Percentiles rank a stretch among this genome's conserved stretches.
Conservation (phyloP, 176 grass and related monocot species). For the Canna indica region DNA sequence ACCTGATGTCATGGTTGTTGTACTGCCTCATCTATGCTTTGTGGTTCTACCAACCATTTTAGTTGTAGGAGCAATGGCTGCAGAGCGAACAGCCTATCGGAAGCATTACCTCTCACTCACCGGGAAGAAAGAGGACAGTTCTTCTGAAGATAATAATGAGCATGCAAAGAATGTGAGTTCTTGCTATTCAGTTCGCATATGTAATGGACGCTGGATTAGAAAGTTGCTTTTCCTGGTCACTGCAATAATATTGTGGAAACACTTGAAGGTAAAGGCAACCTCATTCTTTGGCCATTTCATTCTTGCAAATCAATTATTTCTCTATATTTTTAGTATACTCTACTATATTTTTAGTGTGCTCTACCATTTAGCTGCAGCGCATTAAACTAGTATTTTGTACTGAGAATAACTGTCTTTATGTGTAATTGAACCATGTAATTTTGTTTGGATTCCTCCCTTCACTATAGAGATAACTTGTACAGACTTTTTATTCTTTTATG, state of each 20-base stretch:
- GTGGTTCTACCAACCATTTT: conserved; percentile 58
- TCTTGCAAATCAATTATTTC: neutral
- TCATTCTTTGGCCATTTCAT: conserved; percentile 6
- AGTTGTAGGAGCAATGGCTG: conserved; percentile 67
- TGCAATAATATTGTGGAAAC: conserved; percentile 57
- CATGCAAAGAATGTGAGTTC: conserved; percentile 18
- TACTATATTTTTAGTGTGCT: neutral
- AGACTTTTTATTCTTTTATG: neutral
- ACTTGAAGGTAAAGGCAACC: conserved; percentile 56
- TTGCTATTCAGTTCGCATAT: conserved; percentile 14
- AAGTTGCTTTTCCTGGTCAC: conserved; percentile 57
- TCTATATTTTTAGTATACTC: neutral
- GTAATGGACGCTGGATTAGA: conserved; percentile 57
- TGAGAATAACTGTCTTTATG: neutral
- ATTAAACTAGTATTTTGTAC: neutral
- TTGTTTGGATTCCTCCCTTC: neutral
- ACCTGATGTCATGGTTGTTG: conserved; percentile 91
- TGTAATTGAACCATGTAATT: neutral
- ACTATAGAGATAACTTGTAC: neutral
- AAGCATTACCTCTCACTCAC: conserved; percentile 61
- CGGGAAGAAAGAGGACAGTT: conserved; percentile 88
- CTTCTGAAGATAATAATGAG: conserved; percentile 44
- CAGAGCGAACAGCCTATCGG: conserved; percentile 49
- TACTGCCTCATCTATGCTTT: conserved; percentile 73
- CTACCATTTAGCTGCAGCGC: neutral